Evolutionary conservation across 2,329 filamentous ascomycete genomes (phyloP).

Genomic region (Aspergillus eucalypticola): DNA sequence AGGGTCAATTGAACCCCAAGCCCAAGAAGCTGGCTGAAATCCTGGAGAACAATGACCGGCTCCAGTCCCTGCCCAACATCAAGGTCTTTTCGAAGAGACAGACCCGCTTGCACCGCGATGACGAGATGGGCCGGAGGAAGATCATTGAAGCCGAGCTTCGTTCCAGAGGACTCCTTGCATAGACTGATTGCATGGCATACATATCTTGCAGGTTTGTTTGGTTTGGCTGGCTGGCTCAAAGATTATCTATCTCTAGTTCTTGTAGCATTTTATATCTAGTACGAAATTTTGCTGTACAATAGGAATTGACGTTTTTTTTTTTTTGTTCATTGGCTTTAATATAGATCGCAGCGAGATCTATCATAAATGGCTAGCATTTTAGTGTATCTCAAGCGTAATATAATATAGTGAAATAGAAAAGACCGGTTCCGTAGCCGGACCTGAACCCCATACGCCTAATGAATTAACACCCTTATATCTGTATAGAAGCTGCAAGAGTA

Average conservation of each 20-base stretch:
- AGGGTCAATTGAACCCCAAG: slow-evolving; percentile 35
- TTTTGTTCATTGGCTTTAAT: slow-evolving; percentile 6
- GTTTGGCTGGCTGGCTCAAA: neutral
- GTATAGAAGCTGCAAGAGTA: neutral
- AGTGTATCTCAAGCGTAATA: neutral
- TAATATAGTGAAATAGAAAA: neutral
- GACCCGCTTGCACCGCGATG: slow-evolving; percentile 71
- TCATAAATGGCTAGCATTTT: neutral
- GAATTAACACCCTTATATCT: neutral
- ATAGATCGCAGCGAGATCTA: slow-evolving; percentile 7
- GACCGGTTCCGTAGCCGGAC: slow-evolving; percentile 1
- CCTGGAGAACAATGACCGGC: slow-evolving; percentile 49
- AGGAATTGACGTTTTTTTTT: slow-evolving; percentile 19
- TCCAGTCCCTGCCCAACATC: slow-evolving; percentile 67
- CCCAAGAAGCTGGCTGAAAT: slow-evolving; percentile 63
- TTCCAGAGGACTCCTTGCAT: slow-evolving; percentile 61
- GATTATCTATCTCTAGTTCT: slow-evolving; percentile 19
- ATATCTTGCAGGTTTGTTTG: neutral
- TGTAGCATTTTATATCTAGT: slow-evolving; percentile 22
- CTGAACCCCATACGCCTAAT: slow-evolving; percentile 6
- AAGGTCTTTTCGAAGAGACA: slow-evolving; percentile 64
- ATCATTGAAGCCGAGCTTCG: slow-evolving; percentile 70
- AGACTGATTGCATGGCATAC: slow-evolving; percentile 3
- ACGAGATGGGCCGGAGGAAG: slow-evolving; percentile 74
- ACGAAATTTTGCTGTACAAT: slow-evolving; percentile 24